A percentile compares a stretch with the other conserved stretches of the same genome.
Evolutionary conservation across 1,139 yeast species (phyloP).

Genomic region (Magnusiomyces magnusii): DNA sequence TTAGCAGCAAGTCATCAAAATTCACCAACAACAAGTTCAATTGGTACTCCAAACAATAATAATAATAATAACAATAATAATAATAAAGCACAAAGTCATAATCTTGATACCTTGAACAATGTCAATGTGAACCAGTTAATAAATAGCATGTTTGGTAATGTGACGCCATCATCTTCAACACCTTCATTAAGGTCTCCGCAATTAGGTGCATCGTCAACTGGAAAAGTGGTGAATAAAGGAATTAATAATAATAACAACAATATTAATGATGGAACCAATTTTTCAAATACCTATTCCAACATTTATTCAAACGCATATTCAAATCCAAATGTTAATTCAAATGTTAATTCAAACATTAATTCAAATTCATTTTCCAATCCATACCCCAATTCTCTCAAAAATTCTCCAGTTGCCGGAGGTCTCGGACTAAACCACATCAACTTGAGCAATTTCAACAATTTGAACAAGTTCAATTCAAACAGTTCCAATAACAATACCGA

Average conservation of each 20-base stretch:
- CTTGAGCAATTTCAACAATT: background rate
- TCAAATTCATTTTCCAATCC: no score
- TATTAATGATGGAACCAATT: no score
- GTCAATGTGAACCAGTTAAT: background rate
- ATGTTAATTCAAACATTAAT: no score
- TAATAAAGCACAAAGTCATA: background rate
- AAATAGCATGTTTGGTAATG: background rate
- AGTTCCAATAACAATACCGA: background rate
- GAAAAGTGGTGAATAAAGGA: no score
- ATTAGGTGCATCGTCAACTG: no score
- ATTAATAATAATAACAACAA: no score
- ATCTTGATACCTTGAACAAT: background rate
- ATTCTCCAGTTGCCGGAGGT: background rate
- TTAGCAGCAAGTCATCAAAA: background rate
- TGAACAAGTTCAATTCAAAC: no score
- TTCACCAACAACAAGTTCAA: background rate
- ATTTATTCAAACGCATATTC: no score
- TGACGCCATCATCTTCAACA: background rate
- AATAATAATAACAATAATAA: background rate
- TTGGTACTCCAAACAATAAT: background rate
- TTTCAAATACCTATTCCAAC: no score
- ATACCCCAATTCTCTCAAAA: no score
- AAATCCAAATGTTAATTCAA: no score
- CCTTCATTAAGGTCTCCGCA: background rate
- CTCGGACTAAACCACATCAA: background rate